Evolutionary conservation across 176 grass and related monocot species (phyloP), one percentile per base, ranked within the genome.

Genomic region (Olyra latifolia): DNA sequence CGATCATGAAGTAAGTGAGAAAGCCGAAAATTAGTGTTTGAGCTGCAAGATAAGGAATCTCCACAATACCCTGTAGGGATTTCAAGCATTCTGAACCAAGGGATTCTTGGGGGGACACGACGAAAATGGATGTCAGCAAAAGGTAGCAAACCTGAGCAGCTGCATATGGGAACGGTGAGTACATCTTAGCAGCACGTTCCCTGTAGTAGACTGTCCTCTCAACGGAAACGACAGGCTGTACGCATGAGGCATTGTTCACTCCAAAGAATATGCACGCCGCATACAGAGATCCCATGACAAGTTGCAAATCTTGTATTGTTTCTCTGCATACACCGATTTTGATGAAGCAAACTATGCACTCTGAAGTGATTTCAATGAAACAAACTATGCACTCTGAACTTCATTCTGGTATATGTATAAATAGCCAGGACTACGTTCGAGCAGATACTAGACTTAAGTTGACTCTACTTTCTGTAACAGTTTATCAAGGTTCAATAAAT

Each of bases 1-100:
- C 89, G 49, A 95, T 73, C 93, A 89, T 95, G 87, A 91, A 89
- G 70, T 92, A 95, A 10, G 93, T 95, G 71, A 92, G 81, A 32
- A 76, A 39, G 32, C 93, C 93, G 76, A 92, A 95, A 86, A 95
- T 90, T 45, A 89, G 30, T 60, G 93, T 88, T 74, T 95, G 89
- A 17, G 15, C 68, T 2, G 87, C 59, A 62, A 95, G 87, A 71
- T 90, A 95, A 35, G 93, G 87, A 69, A 95, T 90, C 78, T 95
- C 89, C 53, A 95, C 84, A 66, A 95, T 41, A 24, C 93, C 93
- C 93, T 95, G 77, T 50, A 75, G n/a, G n/a, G 48, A 78, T 76
- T 43, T 79, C 28, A 87, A 82, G 56, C 53, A 86, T 28, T 32
- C 5, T 75, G 56, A 91, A 50, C 9, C 2, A 53, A 10, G 55